These are phyloP conservation scores for Euphrasia confusa DNA, from an alignment of 257 asterid genomes.

Conservation along the genomic window DNA sequence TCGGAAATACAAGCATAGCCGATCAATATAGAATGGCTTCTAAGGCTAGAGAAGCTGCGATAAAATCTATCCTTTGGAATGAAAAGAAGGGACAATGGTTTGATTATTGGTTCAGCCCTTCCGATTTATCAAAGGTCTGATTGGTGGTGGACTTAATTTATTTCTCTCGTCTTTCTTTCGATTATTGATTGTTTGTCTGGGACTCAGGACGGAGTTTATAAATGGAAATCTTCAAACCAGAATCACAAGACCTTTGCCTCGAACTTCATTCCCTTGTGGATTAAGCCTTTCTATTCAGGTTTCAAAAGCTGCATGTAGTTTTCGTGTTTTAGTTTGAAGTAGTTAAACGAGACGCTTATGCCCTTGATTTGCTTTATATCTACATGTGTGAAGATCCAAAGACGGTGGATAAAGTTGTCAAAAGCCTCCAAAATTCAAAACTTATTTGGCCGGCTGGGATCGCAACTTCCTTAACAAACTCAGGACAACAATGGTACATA, in stretches of 20 bases:
- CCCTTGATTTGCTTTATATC: constrained; percentile 1
- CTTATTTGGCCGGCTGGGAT: constrained; percentile 68
- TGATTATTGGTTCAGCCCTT: constrained; percentile 67
- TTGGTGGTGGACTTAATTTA: neutral
- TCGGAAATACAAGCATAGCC: constrained; percentile 42
- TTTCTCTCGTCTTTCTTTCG: neutral
- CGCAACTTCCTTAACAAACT: constrained; percentile 62
- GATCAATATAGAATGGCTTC: constrained; percentile 46
- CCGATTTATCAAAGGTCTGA: constrained; percentile 34
- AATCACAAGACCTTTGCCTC: constrained; percentile 59
- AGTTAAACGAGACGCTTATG: neutral
- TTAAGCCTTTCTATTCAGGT: constrained; percentile 57
- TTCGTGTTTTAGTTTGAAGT: neutral
- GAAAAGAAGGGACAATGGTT: constrained; percentile 73
- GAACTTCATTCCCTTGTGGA: constrained; percentile 84
- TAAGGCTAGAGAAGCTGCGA: constrained; percentile 53
- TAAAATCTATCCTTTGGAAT: constrained; percentile 68
- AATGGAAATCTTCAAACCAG: constrained; percentile 59
- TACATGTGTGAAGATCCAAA: constrained; percentile 34
- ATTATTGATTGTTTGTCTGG: constrained; percentile 5
- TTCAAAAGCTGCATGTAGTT: too few relatives aligned
- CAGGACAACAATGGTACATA: constrained; percentile 88
- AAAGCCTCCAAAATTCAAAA: constrained; percentile 60
- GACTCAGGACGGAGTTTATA: constrained; percentile 39
- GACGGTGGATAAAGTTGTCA: constrained; percentile 45